Evolutionary conservation across 805 yeast species (phyloP).

Genomic region (Isabelozyma gotoi): DNA sequence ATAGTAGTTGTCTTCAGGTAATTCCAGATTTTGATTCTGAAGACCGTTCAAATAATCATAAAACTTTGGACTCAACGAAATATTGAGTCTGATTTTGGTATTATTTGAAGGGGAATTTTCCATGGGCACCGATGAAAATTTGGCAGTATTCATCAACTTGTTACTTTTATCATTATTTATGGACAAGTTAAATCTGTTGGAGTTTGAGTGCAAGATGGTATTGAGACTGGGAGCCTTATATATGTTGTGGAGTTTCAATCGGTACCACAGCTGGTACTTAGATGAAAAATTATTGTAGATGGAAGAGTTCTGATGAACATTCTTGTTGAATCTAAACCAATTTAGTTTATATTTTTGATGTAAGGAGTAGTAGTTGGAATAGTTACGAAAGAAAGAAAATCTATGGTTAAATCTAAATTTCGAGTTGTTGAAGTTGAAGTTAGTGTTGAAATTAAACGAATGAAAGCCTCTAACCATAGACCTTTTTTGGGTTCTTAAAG

Average conservation of each 20-base stretch:
- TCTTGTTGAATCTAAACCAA: background rate
- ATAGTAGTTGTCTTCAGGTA: constrained; percentile 3
- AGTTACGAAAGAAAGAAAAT: background rate
- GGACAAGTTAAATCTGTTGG: background rate
- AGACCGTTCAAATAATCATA: constrained; percentile 10
- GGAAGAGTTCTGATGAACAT: background rate
- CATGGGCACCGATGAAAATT: background rate
- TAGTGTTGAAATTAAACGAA: background rate
- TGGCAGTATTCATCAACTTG: background rate
- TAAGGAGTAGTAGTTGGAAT: background rate
- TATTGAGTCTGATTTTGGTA: constrained; percentile 21
- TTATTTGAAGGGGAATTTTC: background rate
- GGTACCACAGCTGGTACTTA: background rate
- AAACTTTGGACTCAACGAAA: constrained; percentile 25
- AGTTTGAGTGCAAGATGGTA: background rate
- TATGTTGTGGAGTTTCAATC: background rate
- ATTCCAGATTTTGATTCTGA: background rate
- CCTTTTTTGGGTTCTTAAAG: background rate
- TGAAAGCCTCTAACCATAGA: background rate
- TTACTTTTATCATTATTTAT: background rate
- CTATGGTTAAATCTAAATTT: background rate
- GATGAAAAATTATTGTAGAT: constrained; percentile 1
- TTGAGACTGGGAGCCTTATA: background rate
- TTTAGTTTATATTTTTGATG: background rate
- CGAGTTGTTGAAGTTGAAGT: background rate